Evolutionary conservation across 1,139 yeast genomes (phyloP).

Genomic region (Pichia kudriavzevii): DNA sequence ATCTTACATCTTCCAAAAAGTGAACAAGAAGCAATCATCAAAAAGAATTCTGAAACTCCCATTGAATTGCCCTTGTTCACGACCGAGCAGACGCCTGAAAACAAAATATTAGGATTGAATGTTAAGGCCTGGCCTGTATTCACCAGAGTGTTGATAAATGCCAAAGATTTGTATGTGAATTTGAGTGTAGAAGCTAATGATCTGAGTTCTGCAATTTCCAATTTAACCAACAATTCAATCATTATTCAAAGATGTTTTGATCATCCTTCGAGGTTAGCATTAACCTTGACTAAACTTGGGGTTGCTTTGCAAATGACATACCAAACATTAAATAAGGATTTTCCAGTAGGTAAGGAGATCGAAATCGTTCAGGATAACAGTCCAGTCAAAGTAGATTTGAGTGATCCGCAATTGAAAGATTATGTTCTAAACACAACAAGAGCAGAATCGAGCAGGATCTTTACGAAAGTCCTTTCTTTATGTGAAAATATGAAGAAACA

Average conservation of each 20-base stretch:
- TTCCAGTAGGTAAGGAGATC: conserved; percentile 11
- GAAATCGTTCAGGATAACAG: conserved; percentile 13
- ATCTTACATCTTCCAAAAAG: conserved; percentile 7
- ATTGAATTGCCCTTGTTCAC: conserved; percentile 19
- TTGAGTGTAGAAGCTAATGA: conserved; percentile 21
- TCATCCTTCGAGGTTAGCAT: conserved; percentile 17
- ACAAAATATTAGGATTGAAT: conserved; percentile 17
- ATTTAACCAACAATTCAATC: conserved; percentile 16
- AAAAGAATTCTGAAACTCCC: conserved; percentile 17
- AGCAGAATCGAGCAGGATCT: conserved; percentile 15
- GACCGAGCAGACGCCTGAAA: conserved; percentile 19
- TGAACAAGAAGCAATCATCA: conserved; percentile 11
- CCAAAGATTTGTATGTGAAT: conserved; percentile 23
- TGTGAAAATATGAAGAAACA: conserved; percentile 16
- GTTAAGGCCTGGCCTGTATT: conserved; percentile 25
- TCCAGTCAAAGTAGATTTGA: conserved; percentile 9
- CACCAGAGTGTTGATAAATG: conserved; percentile 20
- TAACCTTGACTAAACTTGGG: conserved; percentile 18
- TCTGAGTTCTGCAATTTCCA: conserved; percentile 30
- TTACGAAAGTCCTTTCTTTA: conserved; percentile 12
- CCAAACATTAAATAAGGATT: conserved; percentile 12
- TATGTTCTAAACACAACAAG: conserved; percentile 13
- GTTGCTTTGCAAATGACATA: conserved; percentile 16
- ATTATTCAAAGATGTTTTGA: conserved; percentile 18
- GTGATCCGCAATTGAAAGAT: conserved; percentile 12